A percentile compares a stretch with the other conserved stretches of the same genome.
Conservation (phyloP, 148 eudicot species). For the Chenopodium berlandieri region DNA sequence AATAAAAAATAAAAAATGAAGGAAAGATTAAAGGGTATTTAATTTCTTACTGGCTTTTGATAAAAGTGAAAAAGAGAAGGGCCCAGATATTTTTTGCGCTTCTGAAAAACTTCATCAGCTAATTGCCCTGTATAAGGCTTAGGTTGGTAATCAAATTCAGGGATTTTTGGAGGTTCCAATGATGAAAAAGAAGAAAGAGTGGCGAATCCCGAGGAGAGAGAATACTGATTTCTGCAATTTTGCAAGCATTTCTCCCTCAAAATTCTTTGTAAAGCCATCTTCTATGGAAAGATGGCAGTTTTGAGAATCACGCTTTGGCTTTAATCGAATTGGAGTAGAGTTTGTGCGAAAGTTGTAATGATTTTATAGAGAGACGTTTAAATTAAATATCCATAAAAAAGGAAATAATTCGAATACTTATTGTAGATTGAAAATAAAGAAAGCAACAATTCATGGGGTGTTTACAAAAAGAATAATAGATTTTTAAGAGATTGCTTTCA, state of each 20-base stretch:
- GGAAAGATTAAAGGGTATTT: neutral
- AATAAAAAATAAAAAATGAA: too few relatives aligned
- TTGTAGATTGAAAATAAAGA: too few relatives aligned
- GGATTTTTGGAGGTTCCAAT: conserved; percentile 56
- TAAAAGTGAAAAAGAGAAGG: conserved; percentile 84
- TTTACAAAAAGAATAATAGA: too few relatives aligned
- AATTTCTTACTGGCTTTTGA: conserved; percentile 69
- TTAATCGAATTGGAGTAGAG: neutral
- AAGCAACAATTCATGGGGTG: too few relatives aligned
- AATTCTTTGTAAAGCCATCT: conserved; percentile 21
- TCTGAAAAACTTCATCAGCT: conserved; percentile 65
- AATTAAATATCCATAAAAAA: too few relatives aligned
- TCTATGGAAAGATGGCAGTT: neutral
- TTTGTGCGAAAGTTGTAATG: too few relatives aligned
- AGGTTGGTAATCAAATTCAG: conserved; percentile 69
- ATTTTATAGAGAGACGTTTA: too few relatives aligned
- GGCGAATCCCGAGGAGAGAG: conserved; percentile 11
- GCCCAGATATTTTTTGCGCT: conserved; percentile 80
- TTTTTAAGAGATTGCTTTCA: too few relatives aligned
- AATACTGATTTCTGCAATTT: conserved; percentile 15
- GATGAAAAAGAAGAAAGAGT: conserved; percentile 13
- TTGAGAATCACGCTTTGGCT: neutral
- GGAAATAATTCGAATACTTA: too few relatives aligned
- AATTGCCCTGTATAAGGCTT: conserved; percentile 64
- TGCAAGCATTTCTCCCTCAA: conserved; percentile 4